Evolutionary conservation across 2,329 filamentous ascomycete species (phyloP).

Genomic region (Balansia obtecta): DNA sequence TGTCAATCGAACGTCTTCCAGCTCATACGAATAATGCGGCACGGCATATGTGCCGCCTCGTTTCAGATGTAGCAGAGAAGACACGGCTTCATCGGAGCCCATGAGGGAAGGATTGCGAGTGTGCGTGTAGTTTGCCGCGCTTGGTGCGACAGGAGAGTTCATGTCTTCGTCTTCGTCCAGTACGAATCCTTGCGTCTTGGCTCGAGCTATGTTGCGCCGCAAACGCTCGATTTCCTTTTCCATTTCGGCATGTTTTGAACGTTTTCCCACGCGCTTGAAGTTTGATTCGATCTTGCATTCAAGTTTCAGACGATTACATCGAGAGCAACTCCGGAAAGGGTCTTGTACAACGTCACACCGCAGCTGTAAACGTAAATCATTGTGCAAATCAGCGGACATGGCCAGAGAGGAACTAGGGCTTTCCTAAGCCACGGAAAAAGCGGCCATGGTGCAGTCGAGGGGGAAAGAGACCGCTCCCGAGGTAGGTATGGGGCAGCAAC

Average conservation of each 20-base stretch:
- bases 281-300: conserved; percentile 80
- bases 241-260: conserved; percentile 76
- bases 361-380: conserved; percentile 35
- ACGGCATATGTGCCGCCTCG: conserved; percentile 50
- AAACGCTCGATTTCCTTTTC: conserved; percentile 66
- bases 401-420: no score
- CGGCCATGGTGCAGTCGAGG: neutral
- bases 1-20: conserved; percentile 52
- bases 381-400: neutral
- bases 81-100: conserved; percentile 57
- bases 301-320: conserved; percentile 68
- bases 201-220: conserved; percentile 47
- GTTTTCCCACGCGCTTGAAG: conserved; percentile 75
- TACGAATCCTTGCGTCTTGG: conserved; percentile 45
- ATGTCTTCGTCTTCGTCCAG: conserved; percentile 44
- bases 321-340: conserved; percentile 63
- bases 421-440: no score
- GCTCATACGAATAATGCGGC: conserved; percentile 45
- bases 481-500: conserved; percentile 7
- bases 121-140: conserved; percentile 42
- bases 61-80: conserved; percentile 53
- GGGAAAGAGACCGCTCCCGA: neutral
- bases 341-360: conserved; percentile 77
- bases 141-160: conserved; percentile 42
- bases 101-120: conserved; percentile 51